phyloP scores from a whole-genome alignment of 768 basidiomycete genomes.

The Mrakia gelida region DNA sequence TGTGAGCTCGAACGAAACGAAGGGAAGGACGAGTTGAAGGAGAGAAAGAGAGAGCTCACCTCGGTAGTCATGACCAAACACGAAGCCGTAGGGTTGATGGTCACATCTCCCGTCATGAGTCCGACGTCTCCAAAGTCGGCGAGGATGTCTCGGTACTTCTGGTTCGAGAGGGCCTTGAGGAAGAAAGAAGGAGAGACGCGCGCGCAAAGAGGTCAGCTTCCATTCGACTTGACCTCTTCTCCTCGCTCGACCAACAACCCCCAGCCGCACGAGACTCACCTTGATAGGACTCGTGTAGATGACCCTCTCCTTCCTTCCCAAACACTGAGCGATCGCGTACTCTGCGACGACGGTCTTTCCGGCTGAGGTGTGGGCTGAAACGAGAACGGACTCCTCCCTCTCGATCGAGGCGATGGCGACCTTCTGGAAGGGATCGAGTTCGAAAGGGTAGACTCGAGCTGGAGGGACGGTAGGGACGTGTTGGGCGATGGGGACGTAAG shows the following conservation, averaged over 20 bases:
- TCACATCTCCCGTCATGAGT: slow-evolving; percentile 98
- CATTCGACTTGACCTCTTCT: background rate
- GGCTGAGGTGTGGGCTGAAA: slow-evolving; percentile 97
- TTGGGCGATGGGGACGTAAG: slow-evolving; percentile 81
- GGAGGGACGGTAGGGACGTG: slow-evolving; percentile 90
- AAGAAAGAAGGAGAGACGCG: background rate
- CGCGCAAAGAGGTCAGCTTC: background rate
- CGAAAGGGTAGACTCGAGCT: slow-evolving; percentile 89
- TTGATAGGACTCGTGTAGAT: slow-evolving; percentile 99
- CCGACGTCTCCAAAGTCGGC: slow-evolving; percentile 98
- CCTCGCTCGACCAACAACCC: too few relatives aligned
- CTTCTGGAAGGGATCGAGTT: slow-evolving; percentile 92
- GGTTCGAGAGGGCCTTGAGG: slow-evolving; percentile 91
- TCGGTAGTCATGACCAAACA: slow-evolving; percentile 99
- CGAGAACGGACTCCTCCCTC: slow-evolving; percentile 92
- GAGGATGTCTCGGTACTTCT: slow-evolving; percentile 97
- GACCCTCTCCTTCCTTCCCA: slow-evolving; percentile 88
- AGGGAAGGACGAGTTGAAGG: background rate
- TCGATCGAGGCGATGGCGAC: slow-evolving; percentile 94
- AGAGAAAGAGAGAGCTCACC: slow-evolving; percentile 50
- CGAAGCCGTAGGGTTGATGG: slow-evolving; percentile 93
- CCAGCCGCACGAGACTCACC: too few relatives aligned
- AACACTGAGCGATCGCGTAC: slow-evolving; percentile 95
- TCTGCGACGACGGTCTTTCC: slow-evolving; percentile 99
- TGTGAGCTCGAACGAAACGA: background rate